These are phyloP conservation scores for Saturnispora mendoncae DNA, from an alignment of 805 yeast species.

Conservation along the genomic window DNA sequence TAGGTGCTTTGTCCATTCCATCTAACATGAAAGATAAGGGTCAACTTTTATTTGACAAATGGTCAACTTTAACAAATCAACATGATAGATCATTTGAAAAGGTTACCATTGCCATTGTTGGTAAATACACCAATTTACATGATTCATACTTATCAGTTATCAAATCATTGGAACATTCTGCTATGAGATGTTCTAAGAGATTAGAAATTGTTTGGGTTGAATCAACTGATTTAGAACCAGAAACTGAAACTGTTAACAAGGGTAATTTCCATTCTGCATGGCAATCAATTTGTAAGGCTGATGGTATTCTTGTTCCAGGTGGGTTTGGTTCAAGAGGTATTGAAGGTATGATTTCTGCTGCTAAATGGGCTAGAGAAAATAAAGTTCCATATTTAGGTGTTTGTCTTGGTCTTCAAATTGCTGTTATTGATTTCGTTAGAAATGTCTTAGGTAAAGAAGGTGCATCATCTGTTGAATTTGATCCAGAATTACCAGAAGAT, in stretches of 20 bases:
- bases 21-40: constrained; percentile 56
- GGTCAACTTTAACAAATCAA: constrained; percentile 72
- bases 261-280: constrained; percentile 88
- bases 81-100: constrained; percentile 79
- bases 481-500: constrained; percentile 49
- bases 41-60: constrained; percentile 54
- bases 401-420: constrained; percentile 94
- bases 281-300: constrained; percentile 87
- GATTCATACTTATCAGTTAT: constrained; percentile 93
- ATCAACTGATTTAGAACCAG: constrained; percentile 79
- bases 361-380: constrained; percentile 97
- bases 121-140: constrained; percentile 91
- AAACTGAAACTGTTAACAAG: constrained; percentile 52
- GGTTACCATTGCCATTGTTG: constrained; percentile 92
- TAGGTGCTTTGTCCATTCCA: constrained; percentile 40
- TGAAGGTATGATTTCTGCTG: constrained; percentile 96
- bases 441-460: constrained; percentile 58
- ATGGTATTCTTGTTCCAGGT: constrained; percentile 96
- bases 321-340: constrained; percentile 97
- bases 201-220: constrained; percentile 94
- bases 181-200: constrained; percentile 80
- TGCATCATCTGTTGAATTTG: constrained; percentile 79
- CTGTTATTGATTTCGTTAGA: constrained; percentile 89
- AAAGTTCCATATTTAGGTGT: constrained; percentile 92
- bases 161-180: constrained; percentile 90